phyloP scores from a whole-genome alignment of 768 basidiomycete species.

The Boletus rubroflammeus region DNA sequence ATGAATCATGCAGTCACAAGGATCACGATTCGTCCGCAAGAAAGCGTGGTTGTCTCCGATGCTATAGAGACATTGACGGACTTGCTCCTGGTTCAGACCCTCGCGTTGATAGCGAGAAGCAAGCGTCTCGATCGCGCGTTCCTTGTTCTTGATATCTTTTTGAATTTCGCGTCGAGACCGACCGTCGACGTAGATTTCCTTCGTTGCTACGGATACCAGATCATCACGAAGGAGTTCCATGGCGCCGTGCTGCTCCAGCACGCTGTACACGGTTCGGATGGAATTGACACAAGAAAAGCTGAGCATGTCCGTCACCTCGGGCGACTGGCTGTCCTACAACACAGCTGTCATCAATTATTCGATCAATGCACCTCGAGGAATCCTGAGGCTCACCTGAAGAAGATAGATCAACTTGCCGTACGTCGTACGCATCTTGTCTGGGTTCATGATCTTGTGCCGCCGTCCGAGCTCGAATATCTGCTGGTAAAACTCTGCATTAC shows the following conservation, averaged over 20 bases:
- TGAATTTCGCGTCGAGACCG: slow-evolving; percentile 76
- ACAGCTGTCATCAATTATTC: not conserved
- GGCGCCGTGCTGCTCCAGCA: slow-evolving; percentile 64
- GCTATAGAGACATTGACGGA: slow-evolving; percentile 79
- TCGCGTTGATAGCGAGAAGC: slow-evolving; percentile 57
- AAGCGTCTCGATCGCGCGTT: slow-evolving; percentile 78
- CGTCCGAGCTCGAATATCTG: slow-evolving; percentile 77
- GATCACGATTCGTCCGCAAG: slow-evolving; percentile 80
- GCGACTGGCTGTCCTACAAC: slow-evolving; percentile 74
- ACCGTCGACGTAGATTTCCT: slow-evolving; percentile 73
- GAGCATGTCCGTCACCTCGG: slow-evolving; percentile 76
- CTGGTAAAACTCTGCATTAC: slow-evolving; percentile 79
- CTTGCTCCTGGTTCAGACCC: slow-evolving; percentile 58
- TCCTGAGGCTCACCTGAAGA: slow-evolving; percentile 53
- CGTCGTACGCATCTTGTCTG: slow-evolving; percentile 86
- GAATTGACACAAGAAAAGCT: slow-evolving; percentile 75
- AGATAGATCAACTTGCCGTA: slow-evolving; percentile 86
- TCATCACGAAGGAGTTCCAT: slow-evolving; percentile 73
- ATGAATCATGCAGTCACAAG: slow-evolving; percentile 79
- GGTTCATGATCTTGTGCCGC: slow-evolving; percentile 89
- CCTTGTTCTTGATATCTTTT: slow-evolving; percentile 79
- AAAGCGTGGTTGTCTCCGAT: slow-evolving; percentile 92
- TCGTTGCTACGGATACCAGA: slow-evolving; percentile 69
- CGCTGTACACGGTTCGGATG: slow-evolving; percentile 67
- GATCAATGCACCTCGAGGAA: not conserved